phyloP scores from a whole-genome alignment of 345 rosid genomes.

The Populus deltoides region DNA sequence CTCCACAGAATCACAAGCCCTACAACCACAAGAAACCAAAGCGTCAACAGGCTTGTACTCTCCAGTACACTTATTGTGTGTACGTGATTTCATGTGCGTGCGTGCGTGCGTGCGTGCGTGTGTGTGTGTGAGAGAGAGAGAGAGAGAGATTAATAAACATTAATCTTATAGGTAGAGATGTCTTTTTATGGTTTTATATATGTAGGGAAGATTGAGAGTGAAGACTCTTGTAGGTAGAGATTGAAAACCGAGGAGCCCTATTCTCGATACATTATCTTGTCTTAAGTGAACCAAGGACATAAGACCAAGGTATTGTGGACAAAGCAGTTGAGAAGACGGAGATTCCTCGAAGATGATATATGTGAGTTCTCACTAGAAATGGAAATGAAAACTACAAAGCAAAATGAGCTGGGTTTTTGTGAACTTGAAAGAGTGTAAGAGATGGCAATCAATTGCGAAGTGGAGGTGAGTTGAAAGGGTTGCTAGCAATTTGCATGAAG shows the following conservation, averaged over 20 bases:
- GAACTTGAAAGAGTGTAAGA: neutral
- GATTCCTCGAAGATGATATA: constrained; percentile 4
- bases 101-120: neutral
- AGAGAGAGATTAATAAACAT: constrained; percentile 6
- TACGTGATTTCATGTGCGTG: constrained; percentile 30
- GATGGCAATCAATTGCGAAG: neutral
- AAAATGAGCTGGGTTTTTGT: neutral
- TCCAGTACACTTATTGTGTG: constrained; percentile 22
- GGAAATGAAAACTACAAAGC: neutral
- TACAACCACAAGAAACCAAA: constrained; percentile 30
- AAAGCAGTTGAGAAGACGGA: neutral
- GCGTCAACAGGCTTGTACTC: constrained; percentile 23
- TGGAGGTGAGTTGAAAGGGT: neutral
- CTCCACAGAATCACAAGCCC: constrained; percentile 35
- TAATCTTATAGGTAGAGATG: neutral
- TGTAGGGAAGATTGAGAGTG: neutral
- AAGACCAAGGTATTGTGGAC: neutral
- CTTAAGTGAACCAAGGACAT: neutral
- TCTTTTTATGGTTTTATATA: no score
- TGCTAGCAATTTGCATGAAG: neutral
- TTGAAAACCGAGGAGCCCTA: neutral
- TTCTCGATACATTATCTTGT: constrained; percentile 3
- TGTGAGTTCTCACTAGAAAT: neutral
- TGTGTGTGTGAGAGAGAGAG: neutral
- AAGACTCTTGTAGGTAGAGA: neutral